These are phyloP conservation scores for Ampelomyces quisqualis DNA, from an alignment of 2,329 filamentous ascomycete species.

Conservation along the genomic window DNA sequence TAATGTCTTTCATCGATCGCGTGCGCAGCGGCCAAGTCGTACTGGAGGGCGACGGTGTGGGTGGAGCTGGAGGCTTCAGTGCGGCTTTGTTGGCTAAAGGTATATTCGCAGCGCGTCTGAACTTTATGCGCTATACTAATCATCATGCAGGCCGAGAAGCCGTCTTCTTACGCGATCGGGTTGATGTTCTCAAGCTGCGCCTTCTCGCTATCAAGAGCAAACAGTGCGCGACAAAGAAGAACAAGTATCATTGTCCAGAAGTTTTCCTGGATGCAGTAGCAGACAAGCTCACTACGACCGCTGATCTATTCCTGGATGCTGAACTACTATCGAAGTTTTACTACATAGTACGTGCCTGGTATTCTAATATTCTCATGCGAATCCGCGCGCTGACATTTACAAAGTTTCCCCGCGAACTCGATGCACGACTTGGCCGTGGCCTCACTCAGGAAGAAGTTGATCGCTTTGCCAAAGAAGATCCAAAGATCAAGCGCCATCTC, in stretches of 20 bases:
- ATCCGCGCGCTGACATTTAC: background rate
- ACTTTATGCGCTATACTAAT: conserved; percentile 8
- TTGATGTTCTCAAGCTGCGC: conserved; percentile 87
- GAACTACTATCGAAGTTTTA: conserved; percentile 97
- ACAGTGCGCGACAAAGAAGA: conserved; percentile 78
- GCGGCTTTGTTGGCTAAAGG: conserved; percentile 80
- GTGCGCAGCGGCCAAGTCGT: conserved; percentile 81
- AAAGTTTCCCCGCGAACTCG: conserved; percentile 84
- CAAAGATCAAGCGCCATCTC: conserved; percentile 82
- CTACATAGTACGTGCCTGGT: conserved; percentile 70
- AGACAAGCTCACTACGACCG: conserved; percentile 89
- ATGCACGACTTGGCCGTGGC: conserved; percentile 79
- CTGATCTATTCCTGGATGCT: conserved; percentile 95
- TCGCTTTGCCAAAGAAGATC: conserved; percentile 87
- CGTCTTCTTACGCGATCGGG: conserved; percentile 87
- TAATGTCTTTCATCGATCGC: conserved; percentile 87
- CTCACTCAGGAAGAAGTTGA: conserved; percentile 78
- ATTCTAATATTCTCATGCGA: too few relatives aligned
- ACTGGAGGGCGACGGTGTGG: conserved; percentile 78
- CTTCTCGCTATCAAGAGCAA: conserved; percentile 84
- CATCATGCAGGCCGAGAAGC: conserved; percentile 73
- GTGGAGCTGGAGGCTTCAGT: conserved; percentile 91
- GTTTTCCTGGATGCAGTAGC: conserved; percentile 97
- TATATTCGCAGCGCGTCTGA: conserved; percentile 45
- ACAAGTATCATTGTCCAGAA: conserved; percentile 97